Conservation (phyloP, 495 filamentous ascomycete genomes). For the Collariella sp. region DNA sequence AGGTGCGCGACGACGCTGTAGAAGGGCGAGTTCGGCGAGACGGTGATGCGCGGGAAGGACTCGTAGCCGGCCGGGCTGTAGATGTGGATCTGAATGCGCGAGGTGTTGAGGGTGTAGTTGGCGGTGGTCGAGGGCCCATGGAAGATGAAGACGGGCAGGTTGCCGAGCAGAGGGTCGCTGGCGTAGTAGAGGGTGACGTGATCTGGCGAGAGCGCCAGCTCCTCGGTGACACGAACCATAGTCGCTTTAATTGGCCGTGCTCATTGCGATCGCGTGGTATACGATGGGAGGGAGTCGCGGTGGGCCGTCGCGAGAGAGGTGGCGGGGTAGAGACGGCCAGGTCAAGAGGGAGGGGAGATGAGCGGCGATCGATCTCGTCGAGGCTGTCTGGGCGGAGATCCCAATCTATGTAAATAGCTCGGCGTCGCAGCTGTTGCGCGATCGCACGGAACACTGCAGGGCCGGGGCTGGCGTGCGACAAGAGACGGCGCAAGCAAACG, state of each 20-base stretch:
- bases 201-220: conserved; percentile 62
- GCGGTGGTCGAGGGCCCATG: conserved; percentile 75
- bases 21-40: conserved; percentile 89
- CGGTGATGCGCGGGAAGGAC: conserved; percentile 79
- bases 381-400: background rate
- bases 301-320: background rate
- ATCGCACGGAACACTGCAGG: conserved; percentile 13
- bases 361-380: background rate
- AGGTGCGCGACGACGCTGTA: conserved; percentile 86
- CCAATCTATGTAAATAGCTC: background rate
- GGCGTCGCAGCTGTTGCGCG: background rate
- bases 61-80: conserved; percentile 80
- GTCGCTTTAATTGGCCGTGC: conserved; percentile 39
- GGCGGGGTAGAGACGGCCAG: background rate
- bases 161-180: conserved; percentile 65
- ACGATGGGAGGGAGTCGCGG: background rate
- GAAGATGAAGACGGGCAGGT: conserved; percentile 69
- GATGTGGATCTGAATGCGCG: conserved; percentile 86
- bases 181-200: conserved; percentile 73
- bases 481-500: background rate
- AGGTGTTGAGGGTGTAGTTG: conserved; percentile 77
- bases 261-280: conserved; percentile 20
- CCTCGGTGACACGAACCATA: conserved; percentile 60
- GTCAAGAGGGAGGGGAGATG: background rate
- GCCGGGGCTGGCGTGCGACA: background rate